phyloP scores from a whole-genome alignment of 75 land plant genomes.

The Ceratopteris richardii region DNA sequence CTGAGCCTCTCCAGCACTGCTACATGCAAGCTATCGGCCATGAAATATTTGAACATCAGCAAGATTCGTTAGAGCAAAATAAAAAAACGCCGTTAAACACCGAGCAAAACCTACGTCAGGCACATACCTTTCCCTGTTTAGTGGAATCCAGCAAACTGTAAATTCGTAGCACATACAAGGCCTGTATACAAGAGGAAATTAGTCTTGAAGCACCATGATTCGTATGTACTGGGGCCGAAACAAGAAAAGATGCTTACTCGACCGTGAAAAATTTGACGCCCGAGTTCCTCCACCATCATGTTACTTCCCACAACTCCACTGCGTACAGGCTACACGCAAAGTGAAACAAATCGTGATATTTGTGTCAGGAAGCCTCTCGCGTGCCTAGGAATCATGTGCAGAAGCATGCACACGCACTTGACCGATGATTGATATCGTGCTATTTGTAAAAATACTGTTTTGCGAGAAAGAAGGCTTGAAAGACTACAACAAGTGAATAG shows the following conservation, averaged over 20 bases:
- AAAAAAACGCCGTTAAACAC: not conserved
- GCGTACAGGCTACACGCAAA: slow-evolving; percentile 76
- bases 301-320: slow-evolving; percentile 63
- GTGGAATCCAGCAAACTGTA: slow-evolving; percentile 67
- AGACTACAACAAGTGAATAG: too few relatives aligned
- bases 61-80: not conserved
- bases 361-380: not conserved
- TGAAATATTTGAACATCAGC: not conserved
- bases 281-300: slow-evolving; percentile 79
- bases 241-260: slow-evolving; percentile 40
- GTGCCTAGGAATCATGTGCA: not conserved
- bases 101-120: not conserved
- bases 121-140: slow-evolving; percentile 74
- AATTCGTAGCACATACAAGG: slow-evolving; percentile 63
- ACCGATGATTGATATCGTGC: too few relatives aligned
- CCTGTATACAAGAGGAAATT: slow-evolving; percentile 29
- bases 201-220: not conserved
- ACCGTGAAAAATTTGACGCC: slow-evolving; percentile 50
- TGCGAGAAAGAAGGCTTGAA: too few relatives aligned
- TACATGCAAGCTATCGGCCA: slow-evolving; percentile 69
- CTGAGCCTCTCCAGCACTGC: slow-evolving; percentile 60
- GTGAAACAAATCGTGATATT: not conserved
- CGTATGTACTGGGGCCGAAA: too few relatives aligned
- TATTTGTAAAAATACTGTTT: too few relatives aligned
- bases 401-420: not conserved